Percentiles rank a stretch among this genome's conserved stretches.
Conservation (phyloP, 306 rosid species). For the Rosa multiflora region DNA sequence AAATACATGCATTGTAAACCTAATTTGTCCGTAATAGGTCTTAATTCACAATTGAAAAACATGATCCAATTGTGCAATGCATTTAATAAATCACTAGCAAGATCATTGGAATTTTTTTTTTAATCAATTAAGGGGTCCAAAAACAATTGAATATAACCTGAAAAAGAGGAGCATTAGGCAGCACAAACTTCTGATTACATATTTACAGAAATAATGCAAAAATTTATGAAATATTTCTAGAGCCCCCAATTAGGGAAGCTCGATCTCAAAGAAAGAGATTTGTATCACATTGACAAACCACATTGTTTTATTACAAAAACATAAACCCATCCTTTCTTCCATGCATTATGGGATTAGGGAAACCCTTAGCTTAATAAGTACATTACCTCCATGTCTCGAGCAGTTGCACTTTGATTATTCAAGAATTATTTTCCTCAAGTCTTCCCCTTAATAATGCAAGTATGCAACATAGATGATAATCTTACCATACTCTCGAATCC, state of each 20-base stretch:
- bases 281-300: neutral
- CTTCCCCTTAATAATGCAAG: neutral
- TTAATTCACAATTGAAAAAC: too few relatives aligned
- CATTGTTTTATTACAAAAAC: neutral
- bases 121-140: too few relatives aligned
- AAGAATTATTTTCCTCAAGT: neutral
- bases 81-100: too few relatives aligned
- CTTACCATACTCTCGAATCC: neutral
- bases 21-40: too few relatives aligned
- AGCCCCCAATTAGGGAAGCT: neutral
- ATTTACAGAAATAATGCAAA: neutral
- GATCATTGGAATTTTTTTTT: too few relatives aligned
- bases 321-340: neutral
- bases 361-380: neutral
- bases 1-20: too few relatives aligned
- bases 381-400: neutral
- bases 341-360: neutral
- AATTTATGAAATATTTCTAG: neutral
- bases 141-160: neutral
- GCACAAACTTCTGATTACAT: neutral
- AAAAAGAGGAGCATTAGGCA: neutral
- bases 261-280: neutral
- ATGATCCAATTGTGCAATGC: too few relatives aligned
- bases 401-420: neutral
- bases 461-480: neutral